Evolutionary conservation across 73 alveolate genomes (phyloP).

Genomic region (Paramecium bursaria): DNA sequence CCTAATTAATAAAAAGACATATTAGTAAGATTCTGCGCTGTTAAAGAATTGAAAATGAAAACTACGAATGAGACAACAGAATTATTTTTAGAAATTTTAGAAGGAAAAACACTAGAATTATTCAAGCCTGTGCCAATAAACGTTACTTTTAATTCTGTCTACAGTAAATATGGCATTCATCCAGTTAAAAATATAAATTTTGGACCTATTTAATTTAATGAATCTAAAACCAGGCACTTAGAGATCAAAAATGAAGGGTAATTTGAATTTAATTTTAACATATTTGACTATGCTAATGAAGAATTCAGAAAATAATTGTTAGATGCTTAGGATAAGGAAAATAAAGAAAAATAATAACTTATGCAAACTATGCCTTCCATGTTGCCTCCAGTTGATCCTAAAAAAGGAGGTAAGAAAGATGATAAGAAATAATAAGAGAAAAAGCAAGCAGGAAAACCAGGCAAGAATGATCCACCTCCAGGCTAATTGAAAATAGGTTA

Average conservation of each 20-base stretch:
- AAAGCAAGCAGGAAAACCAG: constrained; percentile 86
- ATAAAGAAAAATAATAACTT: constrained; percentile 72
- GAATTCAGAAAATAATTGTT: constrained; percentile 86
- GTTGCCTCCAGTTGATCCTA: constrained; percentile 78
- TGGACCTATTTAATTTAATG: constrained; percentile 97
- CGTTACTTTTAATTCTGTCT: constrained; percentile 95
- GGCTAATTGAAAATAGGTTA: constrained; percentile 91
- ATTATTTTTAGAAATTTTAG: constrained; percentile 89
- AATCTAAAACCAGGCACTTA: constrained; percentile 89
- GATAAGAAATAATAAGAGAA: constrained; percentile 88
- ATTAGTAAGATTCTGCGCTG: constrained; percentile 89
- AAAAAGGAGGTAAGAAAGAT: constrained; percentile 93
- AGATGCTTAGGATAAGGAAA: constrained; percentile 84
- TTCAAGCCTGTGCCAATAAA: constrained; percentile 93
- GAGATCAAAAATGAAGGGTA: constrained; percentile 98
- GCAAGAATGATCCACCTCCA: constrained; percentile 85
- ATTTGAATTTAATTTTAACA: constrained; percentile 96
- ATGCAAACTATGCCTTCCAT: constrained; percentile 75
- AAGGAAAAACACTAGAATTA: constrained; percentile 92
- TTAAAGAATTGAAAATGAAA: constrained; percentile 93
- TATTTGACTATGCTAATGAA: constrained; percentile 95
- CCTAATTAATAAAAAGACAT: constrained; percentile 96
- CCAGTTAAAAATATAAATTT: constrained; percentile 98
- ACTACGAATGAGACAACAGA: constrained; percentile 96
- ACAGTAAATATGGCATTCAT: constrained; percentile 92